Base-by-base conservation (phyloP, 352 stramenopile species). In the Pythium aristosporum region DNA sequence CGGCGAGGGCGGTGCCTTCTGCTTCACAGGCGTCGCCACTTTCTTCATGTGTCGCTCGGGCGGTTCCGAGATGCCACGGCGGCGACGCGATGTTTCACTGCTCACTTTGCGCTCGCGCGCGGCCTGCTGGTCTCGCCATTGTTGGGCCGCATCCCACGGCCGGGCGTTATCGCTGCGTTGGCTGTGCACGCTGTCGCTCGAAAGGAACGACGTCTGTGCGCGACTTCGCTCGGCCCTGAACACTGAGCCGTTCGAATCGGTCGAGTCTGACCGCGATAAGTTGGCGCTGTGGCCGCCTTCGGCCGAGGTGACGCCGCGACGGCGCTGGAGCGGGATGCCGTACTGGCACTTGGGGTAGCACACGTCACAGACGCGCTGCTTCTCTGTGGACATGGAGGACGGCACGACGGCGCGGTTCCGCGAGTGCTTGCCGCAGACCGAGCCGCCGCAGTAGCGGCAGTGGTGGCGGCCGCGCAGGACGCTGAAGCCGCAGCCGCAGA, bases 361-460 rank as follows among this genome's bases (percentile, higher is more conserved):
- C 13, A 63, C 60, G 57, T 92, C 81, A 62, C 85, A 94, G 41
- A 91, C 83, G 57, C 85, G 85, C 69, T 94, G 85, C 32, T 71
- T 65, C 47, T 77, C 68, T 53, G 79, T 74, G 8, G 83, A 91
- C 34, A 90, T 77, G 59, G 80, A 89, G 23, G 77, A 76, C 39
- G 81, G 80, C 57, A 94, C 74, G 23, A 88, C 61, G 15, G 82
- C 80, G 66, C 79, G 80, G 72, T 88, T 79, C 47, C 67, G 67
- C 62, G 82, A 91, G 73, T 94, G 85, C 41, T 80, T 86, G 41
- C 75, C 71, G 66, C 85, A 94, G 20, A 94, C 85, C 9, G 83
- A 94, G 28, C 73, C 55, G 51, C 85, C 85, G 54, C 85, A 94
- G 63, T 85, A 70, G 37, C 85, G 82, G 65, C 85, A 94, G 68